Base-by-base conservation (phyloP, 306 rosid species). In the Astragalus membranaceus region DNA sequence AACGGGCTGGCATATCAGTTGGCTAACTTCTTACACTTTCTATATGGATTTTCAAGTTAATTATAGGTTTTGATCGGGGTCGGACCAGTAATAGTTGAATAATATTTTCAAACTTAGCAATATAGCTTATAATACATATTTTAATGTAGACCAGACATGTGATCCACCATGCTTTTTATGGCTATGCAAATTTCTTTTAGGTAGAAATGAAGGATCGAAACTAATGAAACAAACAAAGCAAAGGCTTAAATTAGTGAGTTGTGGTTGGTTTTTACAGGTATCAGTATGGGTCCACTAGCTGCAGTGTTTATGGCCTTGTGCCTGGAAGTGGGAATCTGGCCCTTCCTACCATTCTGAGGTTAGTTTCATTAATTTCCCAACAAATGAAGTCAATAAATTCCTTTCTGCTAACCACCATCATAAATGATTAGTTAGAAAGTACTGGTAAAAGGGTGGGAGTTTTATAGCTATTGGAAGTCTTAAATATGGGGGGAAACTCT, bases 331-430 rank as follows among this genome's bases (percentile, higher is more conserved):
- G 9, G 55, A 52, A 55, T 49, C 46, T 37, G 66, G 64, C 30
- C 60, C 16, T 13, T 29, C 48, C 55, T 37, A 55, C 57, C 11
- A 14, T 52, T 51, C 39, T 60, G 43, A 8, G 56, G 61, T 69
- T 44, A 65, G 66, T 12, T 80, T 60, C 30, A 55, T 69, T 26
- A 8, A 63, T 49, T 14, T 16, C 62, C 56, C 51, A 33, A 55
- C 48, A 30, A 73, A 30, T 44, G 39, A 43, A 69, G 49, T 15
- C 53, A 64, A 52, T 71, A 16, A 52, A 50, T 72, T 75, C 52
- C 37, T 53, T 70, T 62, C 78, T 35, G 3, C 81, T 65, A 84
- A 72, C 87, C 8, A 75, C 79, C 74, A 42, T 33, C 68, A 76
- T 87, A 64, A 84, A 77, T 82, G 78, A 7, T 10, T 47, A 20